Conservation (phyloP, 768 basidiomycete genomes). For the Mycena kentingensis region DNA sequence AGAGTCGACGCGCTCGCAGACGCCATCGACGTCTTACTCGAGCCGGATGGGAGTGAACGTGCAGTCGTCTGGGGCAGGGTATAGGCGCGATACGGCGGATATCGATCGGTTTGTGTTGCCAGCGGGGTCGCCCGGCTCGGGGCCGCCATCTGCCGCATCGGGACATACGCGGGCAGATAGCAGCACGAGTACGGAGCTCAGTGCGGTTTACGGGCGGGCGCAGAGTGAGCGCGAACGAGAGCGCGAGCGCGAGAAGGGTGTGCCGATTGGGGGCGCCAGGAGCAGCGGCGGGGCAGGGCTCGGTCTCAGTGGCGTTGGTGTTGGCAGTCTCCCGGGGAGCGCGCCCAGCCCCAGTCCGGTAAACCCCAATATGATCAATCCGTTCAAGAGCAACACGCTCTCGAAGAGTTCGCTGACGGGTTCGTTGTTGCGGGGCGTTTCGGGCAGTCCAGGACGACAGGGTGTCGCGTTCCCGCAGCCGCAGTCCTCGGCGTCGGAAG, state of each 20-base stretch:
- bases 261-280: slow-evolving; percentile 15
- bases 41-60: slow-evolving; percentile 21
- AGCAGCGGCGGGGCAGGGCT: neutral
- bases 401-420: slow-evolving; percentile 15
- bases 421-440: slow-evolving; percentile 16
- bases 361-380: slow-evolving; percentile 19
- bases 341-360: slow-evolving; percentile 6
- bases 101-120: slow-evolving; percentile 21
- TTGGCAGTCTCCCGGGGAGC: neutral
- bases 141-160: neutral
- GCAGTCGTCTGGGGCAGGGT: slow-evolving; percentile 1
- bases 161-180: neutral
- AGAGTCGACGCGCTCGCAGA: neutral
- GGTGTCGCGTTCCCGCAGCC: slow-evolving; percentile 17
- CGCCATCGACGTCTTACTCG: slow-evolving; percentile 9
- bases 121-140: neutral
- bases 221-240: slow-evolving; percentile 20
- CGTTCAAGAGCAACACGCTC: slow-evolving; percentile 35
- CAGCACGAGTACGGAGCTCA: neutral
- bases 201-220: slow-evolving; percentile 1
- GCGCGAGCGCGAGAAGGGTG: slow-evolving; percentile 19
- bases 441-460: slow-evolving; percentile 15
- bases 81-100: slow-evolving; percentile 4
- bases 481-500: neutral
- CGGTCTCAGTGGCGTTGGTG: neutral